A percentile compares a stretch with the other conserved stretches of the same genome.
Conservation (phyloP, 2,329 filamentous ascomycete species). For the Colletotrichum navitas region DNA sequence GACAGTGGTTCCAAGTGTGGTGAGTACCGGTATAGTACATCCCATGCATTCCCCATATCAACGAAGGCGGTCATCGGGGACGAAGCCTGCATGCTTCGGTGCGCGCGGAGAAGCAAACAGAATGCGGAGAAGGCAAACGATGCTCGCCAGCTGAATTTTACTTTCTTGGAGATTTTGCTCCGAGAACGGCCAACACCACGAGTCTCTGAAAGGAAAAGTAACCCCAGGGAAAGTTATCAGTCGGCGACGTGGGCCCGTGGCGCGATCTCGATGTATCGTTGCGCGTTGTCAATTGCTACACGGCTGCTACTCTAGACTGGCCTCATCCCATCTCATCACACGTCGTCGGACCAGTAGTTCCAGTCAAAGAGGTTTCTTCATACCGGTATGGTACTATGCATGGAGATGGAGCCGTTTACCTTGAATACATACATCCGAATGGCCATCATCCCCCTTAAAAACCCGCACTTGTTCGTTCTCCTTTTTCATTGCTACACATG, state of each 20-base stretch:
- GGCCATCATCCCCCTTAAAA: conserved; percentile 24
- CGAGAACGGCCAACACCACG: conserved; percentile 19
- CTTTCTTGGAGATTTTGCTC: conserved; percentile 32
- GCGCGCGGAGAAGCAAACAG: conserved; percentile 7
- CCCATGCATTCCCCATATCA: conserved; percentile 9
- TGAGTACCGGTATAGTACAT: background rate
- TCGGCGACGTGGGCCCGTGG: background rate
- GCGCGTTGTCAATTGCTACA: background rate
- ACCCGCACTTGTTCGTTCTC: conserved; percentile 15
- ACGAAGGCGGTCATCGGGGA: conserved; percentile 3
- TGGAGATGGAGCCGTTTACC: conserved; percentile 16
- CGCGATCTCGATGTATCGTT: conserved; percentile 10
- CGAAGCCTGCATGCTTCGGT: conserved; percentile 10
- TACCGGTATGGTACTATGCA: background rate
- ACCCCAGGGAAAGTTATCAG: background rate
- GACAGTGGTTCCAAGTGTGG: too few relatives aligned
- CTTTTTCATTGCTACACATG: conserved; percentile 2
- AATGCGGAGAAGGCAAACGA: conserved; percentile 33
- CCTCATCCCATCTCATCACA: conserved; percentile 5
- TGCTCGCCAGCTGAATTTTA: background rate
- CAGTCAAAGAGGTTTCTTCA: background rate
- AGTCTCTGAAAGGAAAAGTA: background rate
- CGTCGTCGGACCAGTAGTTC: background rate
- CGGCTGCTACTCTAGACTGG: background rate
- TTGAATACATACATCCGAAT: conserved; percentile 1